Base-by-base conservation (phyloP, 306 rosid genomes). In the Cicer judaicum region DNA sequence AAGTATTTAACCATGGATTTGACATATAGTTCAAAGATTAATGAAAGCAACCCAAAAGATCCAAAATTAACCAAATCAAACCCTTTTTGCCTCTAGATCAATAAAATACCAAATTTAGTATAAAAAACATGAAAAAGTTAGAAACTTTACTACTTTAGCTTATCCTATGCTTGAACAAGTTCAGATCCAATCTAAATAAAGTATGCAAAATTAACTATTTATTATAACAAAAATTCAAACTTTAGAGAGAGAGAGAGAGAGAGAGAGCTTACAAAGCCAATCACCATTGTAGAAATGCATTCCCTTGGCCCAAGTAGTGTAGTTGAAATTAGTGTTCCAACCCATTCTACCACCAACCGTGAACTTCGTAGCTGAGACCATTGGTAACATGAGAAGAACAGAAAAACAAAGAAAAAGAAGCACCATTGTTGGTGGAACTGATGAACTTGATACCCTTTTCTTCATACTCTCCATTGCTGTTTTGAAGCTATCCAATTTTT, bases 221-320 rank as follows among this genome's bases (percentile, higher is more conserved):
- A 48, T 13, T 2, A 14, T 76, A 76, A 24, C 50, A 24, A 48
- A 54, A 56, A 29, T 44, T 19, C 8, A 55, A 61, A 29, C 65
- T 67, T 41, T 14, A 18, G 7, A 60, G 29, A 70, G 7, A 41
- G 13, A 47, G 54, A 69, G 50, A 56, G 29, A 54, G 19, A 0
- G 7, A 44, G 41, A 43, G 24, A 34, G 12, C 89, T 87, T 89
- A 94, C 96, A 92, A 68, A 94, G 95, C 98, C 97, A 94, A 47
- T 94, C 99, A 43, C 86, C 96, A 71, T 85, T 85, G 90, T 92
- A 92, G 92, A 94, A 94, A 78, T 94, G 92, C 64, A 65, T 84
- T 24, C 13, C 93, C 73, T 67, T 74, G 19, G 93, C 92, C 98
- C 98, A 94, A 4, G 68, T 59, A 29, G 96, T 92, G 84, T 89